Percentiles rank a stretch among this genome's conserved stretches.
Evolutionary conservation across 192 early-diverging fungal species (phyloP).

Genomic region (Backusella liffmaniae): DNA sequence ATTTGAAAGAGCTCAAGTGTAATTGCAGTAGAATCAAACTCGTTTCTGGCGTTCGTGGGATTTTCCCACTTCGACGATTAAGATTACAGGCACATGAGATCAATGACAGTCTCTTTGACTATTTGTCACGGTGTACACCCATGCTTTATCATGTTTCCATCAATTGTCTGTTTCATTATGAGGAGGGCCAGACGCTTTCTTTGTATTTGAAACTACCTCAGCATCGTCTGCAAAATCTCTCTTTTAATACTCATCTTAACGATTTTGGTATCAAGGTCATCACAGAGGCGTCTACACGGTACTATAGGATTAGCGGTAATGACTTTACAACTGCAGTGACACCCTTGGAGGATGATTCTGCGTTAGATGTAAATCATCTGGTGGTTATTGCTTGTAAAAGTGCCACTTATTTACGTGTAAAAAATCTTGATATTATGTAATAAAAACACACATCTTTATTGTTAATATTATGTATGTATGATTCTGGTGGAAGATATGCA

Average conservation of each 20-base stretch:
- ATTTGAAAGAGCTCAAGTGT: not conserved
- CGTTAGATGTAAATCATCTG: not conserved
- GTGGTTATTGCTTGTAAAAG: not conserved
- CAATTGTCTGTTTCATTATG: not conserved
- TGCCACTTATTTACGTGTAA: not conserved
- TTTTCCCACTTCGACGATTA: not conserved
- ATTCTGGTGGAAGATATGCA: no score
- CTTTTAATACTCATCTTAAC: not conserved
- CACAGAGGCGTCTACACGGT: not conserved
- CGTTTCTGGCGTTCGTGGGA: not conserved
- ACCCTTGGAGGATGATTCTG: not conserved
- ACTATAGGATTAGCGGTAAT: not conserved
- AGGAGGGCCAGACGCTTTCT: not conserved
- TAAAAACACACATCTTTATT: not conserved
- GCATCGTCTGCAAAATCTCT: not conserved
- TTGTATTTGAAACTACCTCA: not conserved
- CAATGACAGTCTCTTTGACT: not conserved
- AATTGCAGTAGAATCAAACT: not conserved
- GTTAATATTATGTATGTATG: not conserved
- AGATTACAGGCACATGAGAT: not conserved
- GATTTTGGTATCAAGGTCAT: not conserved
- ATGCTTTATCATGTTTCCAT: not conserved
- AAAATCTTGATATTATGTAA: not conserved
- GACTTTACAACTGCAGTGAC: not conserved
- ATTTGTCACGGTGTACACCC: not conserved